Conservation (phyloP, 345 rosid genomes). For the Citrus reticulata region DNA sequence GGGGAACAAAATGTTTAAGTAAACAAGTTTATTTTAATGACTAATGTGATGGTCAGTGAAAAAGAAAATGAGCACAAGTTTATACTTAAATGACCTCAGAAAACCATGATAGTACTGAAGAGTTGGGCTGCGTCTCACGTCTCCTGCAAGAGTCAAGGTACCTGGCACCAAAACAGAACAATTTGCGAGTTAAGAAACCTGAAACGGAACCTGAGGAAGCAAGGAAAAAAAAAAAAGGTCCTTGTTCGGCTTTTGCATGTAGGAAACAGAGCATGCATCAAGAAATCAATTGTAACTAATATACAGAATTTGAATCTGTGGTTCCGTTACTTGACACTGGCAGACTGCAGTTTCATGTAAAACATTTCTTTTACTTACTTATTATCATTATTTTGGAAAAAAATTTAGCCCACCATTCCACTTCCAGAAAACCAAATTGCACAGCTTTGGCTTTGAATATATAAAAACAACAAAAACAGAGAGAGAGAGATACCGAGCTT, state of each 20-base stretch:
- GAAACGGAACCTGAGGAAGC: neutral
- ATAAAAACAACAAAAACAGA: neutral
- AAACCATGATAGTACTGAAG: conserved; percentile 36
- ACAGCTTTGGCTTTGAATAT: neutral
- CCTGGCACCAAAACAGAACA: conserved; percentile 23
- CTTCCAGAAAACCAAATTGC: neutral
- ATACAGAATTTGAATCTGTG: neutral
- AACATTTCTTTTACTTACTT: neutral
- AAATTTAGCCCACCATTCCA: neutral
- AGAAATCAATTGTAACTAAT: neutral
- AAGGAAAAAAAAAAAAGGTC: neutral
- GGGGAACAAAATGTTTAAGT: neutral
- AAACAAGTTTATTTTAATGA: neutral
- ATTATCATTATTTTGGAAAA: too few relatives aligned
- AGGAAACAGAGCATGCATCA: neutral
- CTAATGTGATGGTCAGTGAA: neutral
- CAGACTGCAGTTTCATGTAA: neutral
- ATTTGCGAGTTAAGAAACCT: neutral
- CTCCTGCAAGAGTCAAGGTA: conserved; percentile 40
- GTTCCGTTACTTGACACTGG: neutral
- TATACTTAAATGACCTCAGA: conserved; percentile 28
- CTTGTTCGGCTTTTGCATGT: neutral
- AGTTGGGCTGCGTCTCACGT: conserved; percentile 33
- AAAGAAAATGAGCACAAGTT: neutral
- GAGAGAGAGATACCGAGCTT: conserved; percentile 19